Percentiles rank a stretch among this genome's conserved stretches.
These are phyloP conservation scores for Diaporthe helianthi DNA, from an alignment of 2,329 filamentous ascomycete genomes.

Conservation along the genomic window DNA sequence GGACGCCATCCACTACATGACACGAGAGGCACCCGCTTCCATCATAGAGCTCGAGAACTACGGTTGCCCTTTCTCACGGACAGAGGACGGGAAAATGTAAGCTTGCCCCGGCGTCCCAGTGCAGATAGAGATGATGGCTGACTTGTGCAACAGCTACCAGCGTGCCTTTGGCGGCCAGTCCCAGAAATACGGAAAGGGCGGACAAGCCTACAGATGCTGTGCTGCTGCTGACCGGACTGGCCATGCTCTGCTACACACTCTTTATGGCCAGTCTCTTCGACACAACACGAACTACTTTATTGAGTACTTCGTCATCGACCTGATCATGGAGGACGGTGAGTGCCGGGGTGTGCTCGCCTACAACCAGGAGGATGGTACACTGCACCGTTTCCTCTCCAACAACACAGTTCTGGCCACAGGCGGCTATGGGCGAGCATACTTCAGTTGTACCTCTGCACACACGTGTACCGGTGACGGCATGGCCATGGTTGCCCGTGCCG, in stretches of 20 bases:
- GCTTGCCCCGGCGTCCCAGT: slow-evolving; percentile 39
- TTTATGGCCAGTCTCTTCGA: slow-evolving; percentile 94
- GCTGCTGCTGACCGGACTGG: slow-evolving; percentile 96
- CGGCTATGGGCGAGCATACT: slow-evolving; percentile 97
- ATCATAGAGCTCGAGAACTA: slow-evolving; percentile 98
- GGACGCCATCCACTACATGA: slow-evolving; percentile 99
- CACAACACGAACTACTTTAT: slow-evolving; percentile 99
- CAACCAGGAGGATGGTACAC: slow-evolving; percentile 97
- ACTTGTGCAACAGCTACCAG: slow-evolving; percentile 73
- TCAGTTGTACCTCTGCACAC: slow-evolving; percentile 97
- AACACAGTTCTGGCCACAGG: slow-evolving; percentile 97
- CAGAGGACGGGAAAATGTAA: slow-evolving; percentile 93
- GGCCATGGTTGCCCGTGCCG: slow-evolving; percentile 98
- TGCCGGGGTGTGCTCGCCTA: slow-evolving; percentile 97
- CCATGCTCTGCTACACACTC: slow-evolving; percentile 95
- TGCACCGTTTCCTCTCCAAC: slow-evolving; percentile 95
- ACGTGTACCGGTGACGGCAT: slow-evolving; percentile 99
- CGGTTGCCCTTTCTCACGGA: slow-evolving; percentile 95
- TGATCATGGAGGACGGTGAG: slow-evolving; percentile 97
- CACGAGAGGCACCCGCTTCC: slow-evolving; percentile 86
- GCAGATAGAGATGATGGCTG: slow-evolving; percentile 32
- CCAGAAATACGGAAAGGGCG: slow-evolving; percentile 93
- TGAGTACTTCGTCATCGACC: slow-evolving; percentile 95
- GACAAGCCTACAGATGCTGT: slow-evolving; percentile 96
- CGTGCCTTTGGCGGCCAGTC: slow-evolving; percentile 98